phyloP scores from a whole-genome alignment of 192 early-diverging fungal genomes.

The Diversispora epigaea region DNA sequence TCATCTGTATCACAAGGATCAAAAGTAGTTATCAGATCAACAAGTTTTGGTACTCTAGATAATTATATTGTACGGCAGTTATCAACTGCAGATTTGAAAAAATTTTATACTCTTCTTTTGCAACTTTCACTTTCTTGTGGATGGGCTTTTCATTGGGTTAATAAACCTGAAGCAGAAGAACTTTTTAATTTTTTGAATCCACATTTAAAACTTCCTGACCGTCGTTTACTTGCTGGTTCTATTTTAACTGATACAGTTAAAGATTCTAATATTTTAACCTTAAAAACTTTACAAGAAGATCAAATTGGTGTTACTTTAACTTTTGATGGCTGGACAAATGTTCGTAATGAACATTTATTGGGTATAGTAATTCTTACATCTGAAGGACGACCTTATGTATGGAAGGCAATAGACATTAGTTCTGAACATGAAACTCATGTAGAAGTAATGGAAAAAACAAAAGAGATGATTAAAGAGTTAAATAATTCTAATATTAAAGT shows the following conservation, averaged over 20 bases:
- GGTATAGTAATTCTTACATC: neutral
- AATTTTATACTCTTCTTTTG: no score
- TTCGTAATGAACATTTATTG: neutral
- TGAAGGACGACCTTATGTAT: neutral
- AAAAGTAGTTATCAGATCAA: no score
- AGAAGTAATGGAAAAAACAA: slow-evolving; percentile 4
- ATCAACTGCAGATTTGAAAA: no score
- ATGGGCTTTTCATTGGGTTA: no score
- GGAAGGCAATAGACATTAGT: neutral
- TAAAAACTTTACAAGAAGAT: neutral
- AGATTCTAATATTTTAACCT: neutral
- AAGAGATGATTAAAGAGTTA: neutral
- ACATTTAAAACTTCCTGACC: neutral
- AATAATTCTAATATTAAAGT: neutral
- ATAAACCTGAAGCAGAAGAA: neutral
- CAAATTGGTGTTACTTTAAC: neutral
- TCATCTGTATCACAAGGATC: no score
- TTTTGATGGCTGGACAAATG: slow-evolving; percentile 5
- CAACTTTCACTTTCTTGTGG: no score
- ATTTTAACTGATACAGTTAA: neutral
- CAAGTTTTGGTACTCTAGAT: no score
- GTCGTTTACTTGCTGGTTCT: neutral
- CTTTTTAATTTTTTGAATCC: neutral
- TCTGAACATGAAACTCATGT: neutral
- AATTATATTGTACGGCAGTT: no score